phyloP scores from a whole-genome alignment of 164 flowering plant species.

The Magnolia officinalis region DNA sequence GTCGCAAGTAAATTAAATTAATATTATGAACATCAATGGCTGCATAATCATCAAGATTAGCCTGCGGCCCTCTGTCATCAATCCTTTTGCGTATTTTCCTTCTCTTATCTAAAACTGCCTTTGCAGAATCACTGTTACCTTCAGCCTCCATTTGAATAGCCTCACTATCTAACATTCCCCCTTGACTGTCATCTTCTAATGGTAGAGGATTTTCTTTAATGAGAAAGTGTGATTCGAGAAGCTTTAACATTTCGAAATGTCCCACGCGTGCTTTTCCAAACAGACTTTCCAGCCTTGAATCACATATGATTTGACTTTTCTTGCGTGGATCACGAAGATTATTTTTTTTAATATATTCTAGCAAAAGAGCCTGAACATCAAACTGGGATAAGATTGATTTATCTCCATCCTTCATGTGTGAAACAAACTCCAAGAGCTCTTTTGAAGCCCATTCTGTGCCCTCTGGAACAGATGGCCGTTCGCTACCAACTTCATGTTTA shows the following conservation, averaged over 20 bases:
- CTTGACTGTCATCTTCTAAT: constrained; percentile 50
- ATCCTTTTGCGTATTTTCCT: constrained; percentile 62
- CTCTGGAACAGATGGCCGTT: constrained; percentile 28
- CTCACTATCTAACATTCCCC: constrained; percentile 61
- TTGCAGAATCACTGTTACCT: constrained; percentile 40
- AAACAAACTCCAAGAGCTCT: constrained; percentile 87
- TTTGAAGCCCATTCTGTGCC: constrained; percentile 79
- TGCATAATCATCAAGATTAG: constrained; percentile 84
- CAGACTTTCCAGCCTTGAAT: constrained; percentile 64
- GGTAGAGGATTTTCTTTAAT: constrained; percentile 44
- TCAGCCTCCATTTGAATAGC: constrained; percentile 52
- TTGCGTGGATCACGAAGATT: constrained; percentile 88
- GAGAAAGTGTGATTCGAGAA: constrained; percentile 83
- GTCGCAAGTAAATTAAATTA: constrained; percentile 70
- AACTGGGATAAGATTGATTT: constrained; percentile 62
- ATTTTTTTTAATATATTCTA: constrained; percentile 77
- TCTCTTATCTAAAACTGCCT: constrained; percentile 49
- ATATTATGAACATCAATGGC: constrained; percentile 92
- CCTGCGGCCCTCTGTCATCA: constrained; percentile 48
- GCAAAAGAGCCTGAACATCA: constrained; percentile 81
- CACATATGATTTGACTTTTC: constrained; percentile 87
- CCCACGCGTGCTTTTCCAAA: constrained; percentile 88
- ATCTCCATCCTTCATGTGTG: constrained; percentile 83
- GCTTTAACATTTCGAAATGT: constrained; percentile 97
- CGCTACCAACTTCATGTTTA: constrained; percentile 16